Percentiles rank a stretch among this genome's conserved stretches.
These are phyloP conservation scores for Lophiotrema nucula DNA, from an alignment of 495 filamentous ascomycete species.

Conservation along the genomic window DNA sequence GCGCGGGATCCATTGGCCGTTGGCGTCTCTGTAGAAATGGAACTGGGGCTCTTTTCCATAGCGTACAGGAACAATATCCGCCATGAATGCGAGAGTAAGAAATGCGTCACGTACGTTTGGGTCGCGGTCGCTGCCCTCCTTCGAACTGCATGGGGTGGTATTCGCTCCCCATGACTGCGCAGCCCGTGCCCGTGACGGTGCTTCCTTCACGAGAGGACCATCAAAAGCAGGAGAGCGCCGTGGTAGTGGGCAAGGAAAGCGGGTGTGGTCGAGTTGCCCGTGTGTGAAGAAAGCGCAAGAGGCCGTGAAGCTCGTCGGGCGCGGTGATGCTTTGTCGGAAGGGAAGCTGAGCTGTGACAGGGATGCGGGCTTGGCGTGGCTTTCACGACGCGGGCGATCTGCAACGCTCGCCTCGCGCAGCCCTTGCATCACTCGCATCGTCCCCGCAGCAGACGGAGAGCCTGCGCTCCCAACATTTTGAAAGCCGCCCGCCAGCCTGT, in stretches of 20 bases:
- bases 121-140: slow-evolving; percentile 17
- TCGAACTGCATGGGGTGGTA: slow-evolving; percentile 22
- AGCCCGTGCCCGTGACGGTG: background rate
- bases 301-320: background rate
- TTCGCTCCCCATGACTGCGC: slow-evolving; percentile 15
- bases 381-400: background rate
- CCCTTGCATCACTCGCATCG: background rate
- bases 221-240: too few species aligned
- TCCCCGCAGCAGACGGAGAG: background rate
- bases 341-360: background rate
- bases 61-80: too few species aligned
- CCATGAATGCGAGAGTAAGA: too few species aligned
- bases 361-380: too few species aligned
- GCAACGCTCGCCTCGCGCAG: background rate
- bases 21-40: too few species aligned
- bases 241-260: too few species aligned
- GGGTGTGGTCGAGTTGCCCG: too few species aligned
- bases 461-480: background rate
- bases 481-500: background rate
- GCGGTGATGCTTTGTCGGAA: background rate
- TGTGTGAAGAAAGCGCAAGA: background rate
- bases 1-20: too few species aligned
- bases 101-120: slow-evolving; percentile 30
- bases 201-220: too few species aligned
- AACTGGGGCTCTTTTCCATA: too few species aligned